These are phyloP conservation scores for Tetrastigma voinierianum DNA, from an alignment of 164 flowering plant genomes.

Conservation along the genomic window DNA sequence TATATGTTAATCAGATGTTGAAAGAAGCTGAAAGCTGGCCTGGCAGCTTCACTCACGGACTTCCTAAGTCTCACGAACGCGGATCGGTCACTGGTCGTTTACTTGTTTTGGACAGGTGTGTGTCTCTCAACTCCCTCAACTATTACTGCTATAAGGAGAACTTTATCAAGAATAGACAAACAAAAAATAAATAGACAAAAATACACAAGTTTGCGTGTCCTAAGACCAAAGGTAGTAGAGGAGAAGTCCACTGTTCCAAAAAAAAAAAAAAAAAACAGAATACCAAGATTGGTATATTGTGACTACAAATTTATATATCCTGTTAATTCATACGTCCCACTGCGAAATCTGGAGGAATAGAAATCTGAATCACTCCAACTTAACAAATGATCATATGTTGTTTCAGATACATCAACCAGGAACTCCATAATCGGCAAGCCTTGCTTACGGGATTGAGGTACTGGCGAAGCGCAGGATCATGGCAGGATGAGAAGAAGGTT, in stretches of 20 bases:
- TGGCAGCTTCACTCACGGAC: slow-evolving; percentile 52
- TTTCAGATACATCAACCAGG: slow-evolving; percentile 21
- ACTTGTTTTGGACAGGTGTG: slow-evolving; percentile 48
- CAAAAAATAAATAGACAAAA: too few species aligned
- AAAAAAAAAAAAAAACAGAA: too few species aligned
- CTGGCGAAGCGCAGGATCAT: slow-evolving; percentile 49
- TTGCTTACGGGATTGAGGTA: slow-evolving; percentile 51
- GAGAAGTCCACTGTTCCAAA: too few species aligned
- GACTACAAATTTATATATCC: too few species aligned
- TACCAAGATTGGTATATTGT: too few species aligned
- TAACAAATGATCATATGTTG: neutral
- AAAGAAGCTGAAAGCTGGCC: slow-evolving; percentile 60
- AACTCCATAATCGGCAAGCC: slow-evolving; percentile 5
- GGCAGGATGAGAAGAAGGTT: slow-evolving; percentile 63
- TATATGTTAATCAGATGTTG: slow-evolving; percentile 29
- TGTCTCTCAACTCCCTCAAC: neutral
- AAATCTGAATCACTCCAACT: too few species aligned
- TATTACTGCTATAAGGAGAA: too few species aligned
- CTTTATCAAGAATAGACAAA: too few species aligned
- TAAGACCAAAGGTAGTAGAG: too few species aligned
- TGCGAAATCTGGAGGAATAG: too few species aligned
- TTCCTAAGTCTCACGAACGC: slow-evolving; percentile 30
- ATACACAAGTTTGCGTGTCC: too few species aligned
- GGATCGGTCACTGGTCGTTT: slow-evolving; percentile 49
- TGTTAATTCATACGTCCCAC: too few species aligned